Percentiles rank a stretch among this genome's conserved stretches.
Conservation (phyloP, 2,329 filamentous ascomycete genomes). For the Ophiostoma fasciatum region DNA sequence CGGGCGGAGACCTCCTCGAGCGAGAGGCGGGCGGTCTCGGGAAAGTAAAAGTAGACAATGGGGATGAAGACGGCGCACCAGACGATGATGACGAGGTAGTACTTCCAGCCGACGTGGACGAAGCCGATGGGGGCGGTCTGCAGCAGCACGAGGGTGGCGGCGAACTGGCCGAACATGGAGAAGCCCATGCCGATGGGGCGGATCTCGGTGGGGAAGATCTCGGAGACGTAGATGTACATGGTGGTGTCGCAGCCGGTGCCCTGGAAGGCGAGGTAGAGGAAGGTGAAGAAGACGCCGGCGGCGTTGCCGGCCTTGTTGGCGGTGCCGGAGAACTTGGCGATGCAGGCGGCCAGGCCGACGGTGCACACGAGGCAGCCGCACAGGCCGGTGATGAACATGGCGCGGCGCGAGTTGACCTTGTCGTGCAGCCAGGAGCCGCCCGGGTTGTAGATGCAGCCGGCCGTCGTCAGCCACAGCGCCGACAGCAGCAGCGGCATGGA, state of each 20-base stretch:
- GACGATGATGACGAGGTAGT: slow-evolving; percentile 31
- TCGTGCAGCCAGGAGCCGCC: slow-evolving; percentile 33
- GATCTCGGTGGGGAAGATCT: slow-evolving; percentile 30
- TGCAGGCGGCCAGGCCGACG: slow-evolving; percentile 20
- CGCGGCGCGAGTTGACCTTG: slow-evolving; percentile 30
- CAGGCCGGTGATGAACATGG: slow-evolving; percentile 25
- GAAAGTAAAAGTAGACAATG: slow-evolving; percentile 26
- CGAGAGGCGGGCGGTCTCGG: slow-evolving; percentile 25
- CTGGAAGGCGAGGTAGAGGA: slow-evolving; percentile 33
- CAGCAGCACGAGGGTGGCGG: slow-evolving; percentile 30
- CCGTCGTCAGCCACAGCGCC: slow-evolving; percentile 27
- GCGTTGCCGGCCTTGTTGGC: slow-evolving; percentile 24
- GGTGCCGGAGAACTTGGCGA: slow-evolving; percentile 21
- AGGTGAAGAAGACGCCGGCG: slow-evolving; percentile 27
- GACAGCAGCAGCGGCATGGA: slow-evolving; percentile 25
- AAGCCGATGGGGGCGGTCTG: slow-evolving; percentile 30
- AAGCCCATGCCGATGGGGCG: slow-evolving; percentile 36
- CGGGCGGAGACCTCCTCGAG: slow-evolving; percentile 29
- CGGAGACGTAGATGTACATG: slow-evolving; percentile 24
- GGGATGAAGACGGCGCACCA: slow-evolving; percentile 26
- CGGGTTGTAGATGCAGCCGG: slow-evolving; percentile 32
- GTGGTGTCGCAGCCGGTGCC: slow-evolving; percentile 26
- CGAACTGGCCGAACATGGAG: slow-evolving; percentile 34
- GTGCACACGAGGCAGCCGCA: slow-evolving; percentile 25
- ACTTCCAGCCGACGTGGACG: slow-evolving; percentile 31